Percentiles rank a stretch among this genome's conserved stretches.
Evolutionary conservation across 2,329 filamentous ascomycete species (phyloP).

Genomic region (Penicillium palitans): DNA sequence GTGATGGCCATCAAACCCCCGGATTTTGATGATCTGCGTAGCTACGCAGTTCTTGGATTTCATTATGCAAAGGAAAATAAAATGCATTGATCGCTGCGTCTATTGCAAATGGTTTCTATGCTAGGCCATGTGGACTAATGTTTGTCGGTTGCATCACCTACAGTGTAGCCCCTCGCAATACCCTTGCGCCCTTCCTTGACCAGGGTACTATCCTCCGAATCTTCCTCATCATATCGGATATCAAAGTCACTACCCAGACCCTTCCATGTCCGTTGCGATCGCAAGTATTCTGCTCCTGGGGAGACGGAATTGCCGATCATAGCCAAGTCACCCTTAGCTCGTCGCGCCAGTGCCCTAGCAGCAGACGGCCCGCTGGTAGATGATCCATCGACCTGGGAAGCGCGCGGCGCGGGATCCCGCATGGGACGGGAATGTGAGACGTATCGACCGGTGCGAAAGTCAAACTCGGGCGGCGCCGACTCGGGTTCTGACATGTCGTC

Average conservation of each 20-base stretch:
- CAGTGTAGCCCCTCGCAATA: slow-evolving; percentile 82
- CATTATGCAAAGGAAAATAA: slow-evolving; percentile 1
- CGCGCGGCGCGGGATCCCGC: slow-evolving; percentile 40
- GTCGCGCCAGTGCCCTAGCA: slow-evolving; percentile 59
- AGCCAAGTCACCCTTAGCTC: slow-evolving; percentile 69
- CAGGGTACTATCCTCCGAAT: slow-evolving; percentile 56
- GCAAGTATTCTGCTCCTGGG: slow-evolving; percentile 84
- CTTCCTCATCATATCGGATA: slow-evolving; percentile 59
- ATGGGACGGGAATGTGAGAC: slow-evolving; percentile 66
- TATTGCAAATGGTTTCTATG: slow-evolving; percentile 10
- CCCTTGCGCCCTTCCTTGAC: slow-evolving; percentile 86
- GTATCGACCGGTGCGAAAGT: slow-evolving; percentile 83
- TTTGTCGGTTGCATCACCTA: slow-evolving; percentile 58
- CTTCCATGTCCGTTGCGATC: slow-evolving; percentile 82
- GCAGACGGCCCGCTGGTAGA: slow-evolving; percentile 29
- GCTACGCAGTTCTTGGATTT: not conserved
- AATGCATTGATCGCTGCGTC: slow-evolving; percentile 4
- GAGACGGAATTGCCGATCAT: slow-evolving; percentile 84
- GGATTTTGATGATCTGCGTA: slow-evolving; percentile 3
- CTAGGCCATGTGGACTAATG: slow-evolving; percentile 25
- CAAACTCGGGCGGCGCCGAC: slow-evolving; percentile 79
- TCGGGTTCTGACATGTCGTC: slow-evolving; percentile 70
- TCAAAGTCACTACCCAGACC: slow-evolving; percentile 85
- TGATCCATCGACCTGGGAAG: slow-evolving; percentile 29
- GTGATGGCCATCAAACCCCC: slow-evolving; percentile 21